A percentile compares a stretch with the other conserved stretches of the same genome.
phyloP scores from a whole-genome alignment of 1,139 yeast species.

The Suhomyces kunorum region DNA sequence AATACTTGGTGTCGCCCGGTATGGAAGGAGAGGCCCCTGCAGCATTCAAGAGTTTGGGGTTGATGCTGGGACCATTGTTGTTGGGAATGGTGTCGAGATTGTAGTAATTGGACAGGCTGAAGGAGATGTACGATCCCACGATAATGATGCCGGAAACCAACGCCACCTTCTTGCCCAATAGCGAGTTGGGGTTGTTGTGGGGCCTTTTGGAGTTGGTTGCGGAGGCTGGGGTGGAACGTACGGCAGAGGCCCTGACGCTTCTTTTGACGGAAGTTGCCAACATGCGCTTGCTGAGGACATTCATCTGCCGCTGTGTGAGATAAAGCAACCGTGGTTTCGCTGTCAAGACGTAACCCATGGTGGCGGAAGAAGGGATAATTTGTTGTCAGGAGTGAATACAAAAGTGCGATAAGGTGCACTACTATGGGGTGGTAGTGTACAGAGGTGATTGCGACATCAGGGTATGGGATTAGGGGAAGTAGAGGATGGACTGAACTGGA shows the following conservation, averaged over 20 bases:
- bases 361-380: neutral
- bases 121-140: constrained; percentile 47
- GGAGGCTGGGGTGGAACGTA: constrained; percentile 5
- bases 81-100: constrained; percentile 44
- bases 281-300: constrained; percentile 13
- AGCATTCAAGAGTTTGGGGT: constrained; percentile 14
- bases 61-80: constrained; percentile 12
- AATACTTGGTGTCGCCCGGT: constrained; percentile 33
- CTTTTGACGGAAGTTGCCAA: constrained; percentile 10
- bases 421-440: neutral
- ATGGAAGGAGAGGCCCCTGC: constrained; percentile 12
- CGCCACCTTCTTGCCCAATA: constrained; percentile 38
- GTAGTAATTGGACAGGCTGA: constrained; percentile 45
- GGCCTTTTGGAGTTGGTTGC: neutral
- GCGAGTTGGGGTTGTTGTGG: constrained; percentile 4
- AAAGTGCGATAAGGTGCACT: constrained; percentile 5
- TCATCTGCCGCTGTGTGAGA: constrained; percentile 28
- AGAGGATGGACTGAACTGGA: too few species aligned
- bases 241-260: constrained; percentile 4
- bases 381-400: constrained; percentile 2
- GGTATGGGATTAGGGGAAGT: too few species aligned
- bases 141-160: constrained; percentile 47
- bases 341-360: constrained; percentile 35
- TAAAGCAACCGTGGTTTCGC: constrained; percentile 34
- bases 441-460: too few species aligned